These are phyloP conservation scores for Spergularia azorica DNA, from an alignment of 179 eudicot genomes.

Conservation along the genomic window DNA sequence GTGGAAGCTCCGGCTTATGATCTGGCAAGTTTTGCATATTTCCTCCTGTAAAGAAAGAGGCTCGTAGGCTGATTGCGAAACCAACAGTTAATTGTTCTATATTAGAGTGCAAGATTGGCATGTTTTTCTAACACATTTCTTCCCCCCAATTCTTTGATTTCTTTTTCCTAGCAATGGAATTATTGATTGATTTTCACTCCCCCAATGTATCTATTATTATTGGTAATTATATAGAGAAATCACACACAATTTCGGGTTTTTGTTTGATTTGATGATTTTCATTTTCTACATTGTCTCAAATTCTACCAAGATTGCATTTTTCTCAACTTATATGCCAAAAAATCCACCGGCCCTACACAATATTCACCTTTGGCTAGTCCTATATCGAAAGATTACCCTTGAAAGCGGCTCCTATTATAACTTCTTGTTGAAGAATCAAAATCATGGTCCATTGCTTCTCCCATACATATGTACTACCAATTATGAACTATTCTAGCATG, in stretches of 20 bases:
- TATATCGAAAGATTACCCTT: too few species aligned
- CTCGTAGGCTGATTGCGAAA: constrained; percentile 19
- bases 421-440: too few species aligned
- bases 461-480: too few species aligned
- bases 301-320: too few species aligned
- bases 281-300: too few species aligned
- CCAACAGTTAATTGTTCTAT: constrained; percentile 21
- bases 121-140: constrained; percentile 20
- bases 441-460: not conserved
- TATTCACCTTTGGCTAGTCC: too few species aligned
- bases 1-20: constrained; percentile 40
- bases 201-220: not conserved
- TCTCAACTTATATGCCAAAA: too few species aligned
- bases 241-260: too few species aligned
- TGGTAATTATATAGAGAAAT: not conserved
- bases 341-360: too few species aligned
- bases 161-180: constrained; percentile 21
- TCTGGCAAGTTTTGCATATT: not conserved
- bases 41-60: constrained; percentile 27
- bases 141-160: constrained; percentile 17
- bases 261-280: too few species aligned
- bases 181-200: not conserved
- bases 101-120: constrained; percentile 15
- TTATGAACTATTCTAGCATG: too few species aligned
- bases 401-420: too few species aligned